These are phyloP conservation scores for Arachnomyces sp. DNA, from an alignment of 2,329 filamentous ascomycete genomes.

Conservation along the genomic window DNA sequence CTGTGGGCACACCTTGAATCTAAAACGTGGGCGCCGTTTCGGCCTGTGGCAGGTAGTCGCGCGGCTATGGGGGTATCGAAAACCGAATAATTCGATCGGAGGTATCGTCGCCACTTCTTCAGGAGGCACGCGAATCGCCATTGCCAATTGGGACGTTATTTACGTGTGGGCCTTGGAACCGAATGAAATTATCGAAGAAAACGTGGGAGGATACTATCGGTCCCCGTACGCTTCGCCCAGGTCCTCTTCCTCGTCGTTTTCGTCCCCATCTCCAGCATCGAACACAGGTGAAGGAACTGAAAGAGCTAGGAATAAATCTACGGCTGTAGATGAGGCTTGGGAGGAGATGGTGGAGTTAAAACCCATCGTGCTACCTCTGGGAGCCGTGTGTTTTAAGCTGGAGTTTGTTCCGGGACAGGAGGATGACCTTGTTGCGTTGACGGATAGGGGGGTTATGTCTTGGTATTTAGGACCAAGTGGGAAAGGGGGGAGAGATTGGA, in stretches of 20 bases:
- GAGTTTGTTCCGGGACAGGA: slow-evolving; percentile 25
- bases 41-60: slow-evolving; percentile 29
- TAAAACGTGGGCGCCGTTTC: slow-evolving; percentile 34
- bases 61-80: slow-evolving; percentile 28
- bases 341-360: slow-evolving; percentile 21
- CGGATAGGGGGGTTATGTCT: slow-evolving; percentile 34
- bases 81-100: slow-evolving; percentile 28
- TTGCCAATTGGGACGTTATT: slow-evolving; percentile 35
- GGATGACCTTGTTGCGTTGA: slow-evolving; percentile 34
- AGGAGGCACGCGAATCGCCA: slow-evolving; percentile 31
- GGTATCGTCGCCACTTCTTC: slow-evolving; percentile 31
- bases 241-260: not conserved
- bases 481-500: slow-evolving; percentile 15
- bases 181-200: slow-evolving; percentile 25
- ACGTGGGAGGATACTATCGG: slow-evolving; percentile 24
- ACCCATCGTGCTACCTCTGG: slow-evolving; percentile 26
- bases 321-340: not conserved
- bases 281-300: no score
- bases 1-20: slow-evolving; percentile 29
- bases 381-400: slow-evolving; percentile 33
- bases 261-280: no score
- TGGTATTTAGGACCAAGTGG: slow-evolving; percentile 29
- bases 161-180: slow-evolving; percentile 36
- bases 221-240: slow-evolving; percentile 16
- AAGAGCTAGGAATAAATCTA: no score